Evolutionary conservation across 2,329 filamentous ascomycete species (phyloP), one percentile per base, ranked within the genome.

Genomic region (Aaosphaeria arxii): DNA sequence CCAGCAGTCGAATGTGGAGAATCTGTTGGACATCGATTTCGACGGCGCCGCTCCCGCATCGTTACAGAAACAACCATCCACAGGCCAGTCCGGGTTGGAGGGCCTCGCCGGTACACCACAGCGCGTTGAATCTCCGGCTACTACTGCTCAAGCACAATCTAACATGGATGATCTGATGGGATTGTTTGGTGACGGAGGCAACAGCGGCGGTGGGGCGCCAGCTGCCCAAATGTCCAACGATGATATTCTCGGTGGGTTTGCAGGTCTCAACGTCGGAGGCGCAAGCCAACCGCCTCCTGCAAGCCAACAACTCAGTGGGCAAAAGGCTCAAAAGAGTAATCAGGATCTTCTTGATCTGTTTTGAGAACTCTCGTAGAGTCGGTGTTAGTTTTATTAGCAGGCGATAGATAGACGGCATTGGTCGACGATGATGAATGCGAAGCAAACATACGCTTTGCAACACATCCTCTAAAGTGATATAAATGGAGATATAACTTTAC

Each of bases 11-110:
- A 96, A 96, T 62, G 81, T 92, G 55, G 94, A 99, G 72, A 99
- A 97, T 68, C 78, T 99, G 17, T 81, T 99, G 47, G 94, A 99
- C 63, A 95, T 96, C 62, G 91, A 96, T 71, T 96, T 96, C 66
- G 94, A 97, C 64, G 94, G 92, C 29, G 87, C 89, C 3, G 91
- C 88, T 3, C 92, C 92, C 3, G 92, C 94, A n/a, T 92, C 89
- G 9, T 80, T 89, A 44, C 87, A 91, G 56, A 81, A 82, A 47
- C 77, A 84, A 53, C 80, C 83, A 11, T 59, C 69, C n/a, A 67
- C 63, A 41, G 75, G 77, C 41, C 54, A 74, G 13, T 77, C 75
- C 11, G 77, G 77, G 40, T 62, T 83, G 11, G 79, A 81, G 59
- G 76, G 78, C 9, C 66, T 81, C 39, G 74, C 81, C 6, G 83